Conservation (phyloP, 2,329 filamentous ascomycete genomes). For the Sordariomycetes sp. region DNA sequence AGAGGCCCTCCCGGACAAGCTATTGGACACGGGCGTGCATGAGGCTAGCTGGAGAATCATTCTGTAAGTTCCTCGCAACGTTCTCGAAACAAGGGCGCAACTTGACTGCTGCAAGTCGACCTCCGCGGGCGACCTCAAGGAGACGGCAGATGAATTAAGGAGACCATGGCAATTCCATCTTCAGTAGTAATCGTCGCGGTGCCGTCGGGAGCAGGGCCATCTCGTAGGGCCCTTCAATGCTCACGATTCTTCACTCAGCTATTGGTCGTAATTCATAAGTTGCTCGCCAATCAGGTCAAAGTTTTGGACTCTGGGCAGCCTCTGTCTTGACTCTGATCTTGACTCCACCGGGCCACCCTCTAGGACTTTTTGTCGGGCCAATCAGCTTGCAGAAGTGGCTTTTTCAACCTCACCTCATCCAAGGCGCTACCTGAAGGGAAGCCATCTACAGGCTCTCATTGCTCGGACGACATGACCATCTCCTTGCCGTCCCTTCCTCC, state of each 20-base stretch:
- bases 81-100: too few species aligned
- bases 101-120: too few species aligned
- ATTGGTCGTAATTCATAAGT: neutral
- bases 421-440: slow-evolving; percentile 1
- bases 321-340: neutral
- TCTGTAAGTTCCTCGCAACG: too few species aligned
- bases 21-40: too few species aligned
- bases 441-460: slow-evolving; percentile 22
- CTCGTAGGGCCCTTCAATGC: too few species aligned
- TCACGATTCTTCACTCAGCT: neutral
- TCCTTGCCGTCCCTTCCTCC: slow-evolving; percentile 34
- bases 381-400: slow-evolving; percentile 11
- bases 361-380: slow-evolving; percentile 7
- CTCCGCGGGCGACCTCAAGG: too few species aligned
- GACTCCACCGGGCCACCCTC: neutral
- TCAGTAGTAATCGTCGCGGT: too few species aligned
- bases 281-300: neutral
- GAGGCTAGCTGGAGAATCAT: too few species aligned
- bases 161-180: neutral
- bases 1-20: too few species aligned
- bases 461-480: slow-evolving; percentile 25
- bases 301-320: neutral
- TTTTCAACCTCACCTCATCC: slow-evolving; percentile 12
- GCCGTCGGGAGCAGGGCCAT: too few species aligned
- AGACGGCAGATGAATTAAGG: too few species aligned